Conservation (phyloP, 352 stramenopile genomes). For the Peronospora farinosa region DNA sequence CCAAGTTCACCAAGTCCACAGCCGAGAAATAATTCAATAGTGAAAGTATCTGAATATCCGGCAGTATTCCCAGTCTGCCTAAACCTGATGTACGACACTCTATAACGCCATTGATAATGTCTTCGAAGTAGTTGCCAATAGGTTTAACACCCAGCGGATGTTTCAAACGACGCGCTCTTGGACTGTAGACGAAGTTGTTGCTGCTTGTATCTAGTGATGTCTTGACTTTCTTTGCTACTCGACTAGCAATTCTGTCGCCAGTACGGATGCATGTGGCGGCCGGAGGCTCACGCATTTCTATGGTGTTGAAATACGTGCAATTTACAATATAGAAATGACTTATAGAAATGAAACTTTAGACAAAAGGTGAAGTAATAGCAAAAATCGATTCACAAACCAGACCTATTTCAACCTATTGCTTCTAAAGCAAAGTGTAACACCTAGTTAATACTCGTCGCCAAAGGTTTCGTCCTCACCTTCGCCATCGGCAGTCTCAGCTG, state of each 20-base stretch:
- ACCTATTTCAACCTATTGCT: background rate
- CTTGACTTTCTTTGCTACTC: constrained; percentile 30
- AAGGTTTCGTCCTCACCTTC: constrained; percentile 92
- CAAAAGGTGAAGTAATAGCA: background rate
- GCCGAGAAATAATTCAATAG: constrained; percentile 59
- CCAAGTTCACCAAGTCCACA: constrained; percentile 39
- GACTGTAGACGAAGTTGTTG: background rate
- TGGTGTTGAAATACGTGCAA: background rate
- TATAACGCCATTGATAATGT: constrained; percentile 47
- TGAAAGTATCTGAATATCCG: constrained; percentile 59
- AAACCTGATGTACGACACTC: constrained; percentile 58
- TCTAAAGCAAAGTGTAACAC: background rate
- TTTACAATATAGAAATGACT: too few species aligned
- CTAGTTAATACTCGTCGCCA: constrained; percentile 79
- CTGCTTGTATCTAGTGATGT: constrained; percentile 6
- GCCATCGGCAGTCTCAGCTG: constrained; percentile 94
- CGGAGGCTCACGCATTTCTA: constrained; percentile 3
- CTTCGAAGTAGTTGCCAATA: constrained; percentile 74
- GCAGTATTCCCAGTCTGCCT: constrained; percentile 41
- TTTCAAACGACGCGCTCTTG: constrained; percentile 24
- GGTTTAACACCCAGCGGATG: constrained; percentile 82
- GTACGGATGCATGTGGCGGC: constrained; percentile 1
- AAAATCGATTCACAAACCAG: background rate
- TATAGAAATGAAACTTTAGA: too few species aligned
- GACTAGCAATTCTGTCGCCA: constrained; percentile 15